phyloP scores from a whole-genome alignment of 2,329 filamentous ascomycete genomes.

The Tolypocladium capitatum region DNA sequence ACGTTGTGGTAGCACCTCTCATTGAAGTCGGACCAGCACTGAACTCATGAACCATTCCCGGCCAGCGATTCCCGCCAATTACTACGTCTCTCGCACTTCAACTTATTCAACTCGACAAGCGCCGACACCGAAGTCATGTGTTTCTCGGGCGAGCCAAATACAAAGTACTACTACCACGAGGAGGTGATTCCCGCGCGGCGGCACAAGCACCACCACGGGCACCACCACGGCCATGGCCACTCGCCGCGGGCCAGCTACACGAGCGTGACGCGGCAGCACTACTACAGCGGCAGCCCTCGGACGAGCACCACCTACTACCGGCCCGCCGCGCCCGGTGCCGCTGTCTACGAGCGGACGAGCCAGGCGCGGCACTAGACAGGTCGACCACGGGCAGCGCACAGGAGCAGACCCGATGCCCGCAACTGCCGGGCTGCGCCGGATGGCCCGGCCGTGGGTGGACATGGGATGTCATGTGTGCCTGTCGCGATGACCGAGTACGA shows the following conservation, averaged over 20 bases:
- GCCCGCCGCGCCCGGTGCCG: constrained; percentile 10
- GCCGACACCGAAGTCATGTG: constrained; percentile 26
- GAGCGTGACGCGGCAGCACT: constrained; percentile 22
- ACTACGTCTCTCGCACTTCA: neutral
- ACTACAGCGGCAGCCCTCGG: constrained; percentile 28
- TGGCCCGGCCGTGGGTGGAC: neutral
- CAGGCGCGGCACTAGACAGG: constrained; percentile 15
- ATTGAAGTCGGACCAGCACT: no score
- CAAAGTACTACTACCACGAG: constrained; percentile 42
- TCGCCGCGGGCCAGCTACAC: constrained; percentile 31
- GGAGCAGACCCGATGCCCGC: neutral
- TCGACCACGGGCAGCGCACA: neutral
- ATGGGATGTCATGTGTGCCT: neutral
- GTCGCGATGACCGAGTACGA: no score
- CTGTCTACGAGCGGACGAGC: constrained; percentile 28
- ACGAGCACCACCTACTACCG: constrained; percentile 19
- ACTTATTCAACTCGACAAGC: neutral
- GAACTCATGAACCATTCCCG: neutral
- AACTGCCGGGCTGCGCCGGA: neutral
- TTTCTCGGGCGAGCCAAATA: constrained; percentile 29
- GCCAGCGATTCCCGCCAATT: neutral
- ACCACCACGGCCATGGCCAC: constrained; percentile 19
- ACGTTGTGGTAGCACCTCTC: neutral
- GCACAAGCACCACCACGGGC: constrained; percentile 20
- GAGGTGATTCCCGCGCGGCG: constrained; percentile 34